Percentiles rank a stretch among this genome's conserved stretches.
These are phyloP conservation scores for Nakazawaea laoshanensis DNA, from an alignment of 805 yeast species.

Conservation along the genomic window DNA sequence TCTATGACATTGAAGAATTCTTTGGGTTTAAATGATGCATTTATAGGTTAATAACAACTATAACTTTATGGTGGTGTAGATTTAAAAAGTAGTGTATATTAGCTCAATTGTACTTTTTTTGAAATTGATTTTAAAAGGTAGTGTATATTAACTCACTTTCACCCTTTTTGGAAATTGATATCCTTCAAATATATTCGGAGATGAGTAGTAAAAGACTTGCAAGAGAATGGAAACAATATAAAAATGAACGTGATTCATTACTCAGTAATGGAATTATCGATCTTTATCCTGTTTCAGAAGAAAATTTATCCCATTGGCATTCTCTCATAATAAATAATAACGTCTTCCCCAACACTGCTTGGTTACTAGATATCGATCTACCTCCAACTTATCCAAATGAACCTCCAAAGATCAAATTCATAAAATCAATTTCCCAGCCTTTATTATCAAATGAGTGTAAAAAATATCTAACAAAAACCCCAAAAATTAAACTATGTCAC, in stretches of 20 bases:
- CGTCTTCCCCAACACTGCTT: slow-evolving; percentile 38
- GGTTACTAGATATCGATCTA: slow-evolving; percentile 39
- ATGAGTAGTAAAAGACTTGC: slow-evolving; percentile 25
- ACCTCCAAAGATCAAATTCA: slow-evolving; percentile 50
- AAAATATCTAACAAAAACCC: background rate
- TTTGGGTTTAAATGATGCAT: slow-evolving; percentile 23
- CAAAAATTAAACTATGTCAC: background rate
- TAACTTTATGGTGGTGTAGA: no score
- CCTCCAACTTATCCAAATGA: slow-evolving; percentile 43
- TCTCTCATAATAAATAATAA: slow-evolving; percentile 25
- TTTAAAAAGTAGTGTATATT: no score
- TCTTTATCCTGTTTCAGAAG: slow-evolving; percentile 34
- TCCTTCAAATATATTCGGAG: slow-evolving; percentile 10
- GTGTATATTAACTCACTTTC: no score
- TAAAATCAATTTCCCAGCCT: background rate
- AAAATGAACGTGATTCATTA: slow-evolving; percentile 18
- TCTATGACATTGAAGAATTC: slow-evolving; percentile 21
- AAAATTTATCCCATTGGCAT: slow-evolving; percentile 27
- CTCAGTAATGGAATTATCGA: slow-evolving; percentile 24
- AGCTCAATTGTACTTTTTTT: no score
- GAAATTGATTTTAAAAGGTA: no score
- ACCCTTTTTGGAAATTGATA: no score
- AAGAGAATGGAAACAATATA: slow-evolving; percentile 24
- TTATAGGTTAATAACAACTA: no score
- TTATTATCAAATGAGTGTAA: background rate